These are phyloP conservation scores for Ensete ventricosum DNA, from an alignment of 176 grass and related monocot species.

Conservation along the genomic window DNA sequence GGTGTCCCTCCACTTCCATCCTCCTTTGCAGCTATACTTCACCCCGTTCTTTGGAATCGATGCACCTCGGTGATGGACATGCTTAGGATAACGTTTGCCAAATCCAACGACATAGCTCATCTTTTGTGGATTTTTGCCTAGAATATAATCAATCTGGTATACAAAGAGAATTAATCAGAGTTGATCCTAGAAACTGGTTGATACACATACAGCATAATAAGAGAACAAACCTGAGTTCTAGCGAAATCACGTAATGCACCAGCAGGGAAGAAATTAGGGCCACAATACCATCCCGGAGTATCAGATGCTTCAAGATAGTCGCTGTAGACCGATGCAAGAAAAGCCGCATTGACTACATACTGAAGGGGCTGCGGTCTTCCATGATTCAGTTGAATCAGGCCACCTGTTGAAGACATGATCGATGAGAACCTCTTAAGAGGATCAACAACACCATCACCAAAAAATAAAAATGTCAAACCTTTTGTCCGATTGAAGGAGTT, in stretches of 20 bases:
- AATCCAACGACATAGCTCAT: conserved; percentile 16
- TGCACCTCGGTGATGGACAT: conserved; percentile 7
- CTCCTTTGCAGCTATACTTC: conserved; percentile 14
- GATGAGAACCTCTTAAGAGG: neutral
- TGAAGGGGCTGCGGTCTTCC: conserved; percentile 11
- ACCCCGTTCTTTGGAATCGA: conserved; percentile 11
- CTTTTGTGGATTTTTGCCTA: conserved; percentile 8
- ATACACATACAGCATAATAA: neutral
- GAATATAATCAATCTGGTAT: conserved; percentile 6
- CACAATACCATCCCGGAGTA: conserved; percentile 18
- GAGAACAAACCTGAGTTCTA: neutral
- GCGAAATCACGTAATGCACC: conserved; percentile 1
- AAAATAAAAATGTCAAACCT: neutral
- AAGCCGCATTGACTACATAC: conserved; percentile 13
- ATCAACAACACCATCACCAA: neutral
- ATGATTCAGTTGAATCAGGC: conserved; percentile 10
- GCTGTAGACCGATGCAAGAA: conserved; percentile 4
- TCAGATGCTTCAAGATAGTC: conserved; percentile 14
- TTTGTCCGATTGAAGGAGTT: conserved; percentile 10
- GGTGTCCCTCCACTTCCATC: conserved; percentile 18
- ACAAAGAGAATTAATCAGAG: neutral
- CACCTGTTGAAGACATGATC: neutral
- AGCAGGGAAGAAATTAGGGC: conserved; percentile 8
- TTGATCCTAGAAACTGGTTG: too few relatives aligned
- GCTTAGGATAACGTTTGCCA: conserved; percentile 1